Percentiles rank a stretch among this genome's conserved stretches.
phyloP scores from a whole-genome alignment of 78 protist species.

The Acrasis kona region DNA sequence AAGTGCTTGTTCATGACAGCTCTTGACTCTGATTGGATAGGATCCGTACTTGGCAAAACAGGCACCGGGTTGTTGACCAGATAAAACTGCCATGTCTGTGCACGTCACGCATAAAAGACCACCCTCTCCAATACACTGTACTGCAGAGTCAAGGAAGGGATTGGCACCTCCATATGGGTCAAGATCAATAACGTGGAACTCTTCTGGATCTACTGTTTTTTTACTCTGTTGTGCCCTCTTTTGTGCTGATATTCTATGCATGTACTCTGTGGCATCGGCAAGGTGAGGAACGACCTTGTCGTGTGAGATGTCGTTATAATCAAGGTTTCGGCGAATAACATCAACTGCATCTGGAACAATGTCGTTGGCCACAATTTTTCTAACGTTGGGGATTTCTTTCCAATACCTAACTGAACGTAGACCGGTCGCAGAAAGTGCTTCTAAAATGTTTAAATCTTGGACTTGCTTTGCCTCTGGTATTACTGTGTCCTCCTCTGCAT shows the following conservation, averaged over 20 bases:
- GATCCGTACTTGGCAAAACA: conserved; percentile 87
- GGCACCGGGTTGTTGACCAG: conserved; percentile 75
- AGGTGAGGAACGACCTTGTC: conserved; percentile 1
- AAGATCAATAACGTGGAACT: conserved; percentile 89
- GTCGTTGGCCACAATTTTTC: conserved; percentile 82
- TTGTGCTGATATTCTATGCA: not conserved
- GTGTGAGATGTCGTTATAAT: conserved; percentile 63
- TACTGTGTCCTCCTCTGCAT: too few species aligned
- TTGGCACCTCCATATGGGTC: conserved; percentile 99
- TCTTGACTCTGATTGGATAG: conserved; percentile 47
- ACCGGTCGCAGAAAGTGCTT: conserved; percentile 94
- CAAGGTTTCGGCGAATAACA: conserved; percentile 58
- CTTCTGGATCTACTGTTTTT: not conserved
- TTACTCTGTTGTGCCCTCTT: not conserved
- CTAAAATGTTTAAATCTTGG: conserved; percentile 66
- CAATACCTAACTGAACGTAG: conserved; percentile 83
- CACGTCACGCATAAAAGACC: conserved; percentile 92
- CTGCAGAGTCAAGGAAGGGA: conserved; percentile 88
- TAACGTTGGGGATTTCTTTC: conserved; percentile 51
- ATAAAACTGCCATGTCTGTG: conserved; percentile 91
- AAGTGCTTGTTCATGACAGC: conserved; percentile 87
- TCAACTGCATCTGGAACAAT: conserved; percentile 69
- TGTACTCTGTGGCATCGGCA: not conserved
- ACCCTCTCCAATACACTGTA: conserved; percentile 33
- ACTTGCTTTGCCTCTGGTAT: not conserved